Base-by-base conservation (phyloP, 2,329 filamentous ascomycete genomes). In the Aspergillus felis region DNA sequence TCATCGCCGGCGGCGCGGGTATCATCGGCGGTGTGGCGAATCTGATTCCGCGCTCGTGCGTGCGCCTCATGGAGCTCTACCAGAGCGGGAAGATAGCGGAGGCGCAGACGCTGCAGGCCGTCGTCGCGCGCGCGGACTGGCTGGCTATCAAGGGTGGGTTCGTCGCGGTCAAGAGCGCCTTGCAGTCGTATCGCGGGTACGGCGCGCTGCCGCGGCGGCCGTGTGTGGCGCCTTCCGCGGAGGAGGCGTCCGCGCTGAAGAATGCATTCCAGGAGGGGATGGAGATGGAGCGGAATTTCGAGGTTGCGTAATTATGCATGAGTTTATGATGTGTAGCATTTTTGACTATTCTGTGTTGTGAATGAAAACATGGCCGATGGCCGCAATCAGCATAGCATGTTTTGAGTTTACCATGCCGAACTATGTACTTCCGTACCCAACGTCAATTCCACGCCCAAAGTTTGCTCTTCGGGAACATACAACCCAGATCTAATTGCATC, bases 1-100 rank as follows among this genome's bases (percentile, higher is more conserved):
- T 92, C 4, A 82, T 88, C 59, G 89, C 85, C 50, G 91, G 91
- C 50, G 91, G 91, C 47, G 88, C 85, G 56, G 91, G 91, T 32
- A 91, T 94, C 74, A 94, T 95, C 68, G 90, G 90, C 17, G 91
- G 91, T 22, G 87, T 89, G 46, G 91, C 90, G 60, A 96, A 95
- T 70, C 86, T 95, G 57, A 86, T 93, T 75, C 91, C 91, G 52
- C 92, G 92, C 78, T 80, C 89, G 6, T 92, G 90, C 69, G 88
- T 89, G 51, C 85, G 84, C 71, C 84, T 95, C 28, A 92, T 90
- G 87, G 83, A 91, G 69, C 80, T 93, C 54, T 93, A 88, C 73
- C 79, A 79, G 8, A 81, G 87, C 66, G 91, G 90, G 47, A 88
- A 90, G 77, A 82, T 81, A 56, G 86, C 89, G 41, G 89, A 95